These are phyloP conservation scores for Thalassiosira mediterranea DNA, from an alignment of 352 stramenopile genomes.

Conservation along the genomic window DNA sequence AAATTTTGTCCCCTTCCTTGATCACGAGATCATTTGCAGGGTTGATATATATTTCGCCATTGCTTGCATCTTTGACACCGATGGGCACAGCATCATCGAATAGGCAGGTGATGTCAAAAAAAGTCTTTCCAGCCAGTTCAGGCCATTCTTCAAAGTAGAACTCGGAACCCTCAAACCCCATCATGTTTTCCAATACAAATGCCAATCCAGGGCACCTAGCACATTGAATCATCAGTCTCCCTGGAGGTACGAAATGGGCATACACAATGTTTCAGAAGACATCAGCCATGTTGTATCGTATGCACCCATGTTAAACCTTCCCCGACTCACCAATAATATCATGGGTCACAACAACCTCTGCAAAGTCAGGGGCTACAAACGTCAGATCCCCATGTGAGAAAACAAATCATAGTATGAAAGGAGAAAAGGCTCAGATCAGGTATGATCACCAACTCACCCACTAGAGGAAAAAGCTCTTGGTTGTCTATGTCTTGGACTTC, in stretches of 20 bases:
- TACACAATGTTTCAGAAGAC: no score
- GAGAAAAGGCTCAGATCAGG: no score
- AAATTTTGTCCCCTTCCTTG: conserved; percentile 85
- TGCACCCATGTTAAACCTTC: no score
- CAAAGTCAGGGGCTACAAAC: conserved; percentile 83
- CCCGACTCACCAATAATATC: conserved; percentile 91
- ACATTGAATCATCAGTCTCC: conserved; percentile 88
- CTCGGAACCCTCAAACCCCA: conserved; percentile 89
- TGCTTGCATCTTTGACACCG: conserved; percentile 78
- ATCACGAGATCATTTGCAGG: conserved; percentile 73
- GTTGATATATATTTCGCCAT: conserved; percentile 51
- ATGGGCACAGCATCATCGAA: conserved; percentile 88
- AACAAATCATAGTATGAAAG: no score
- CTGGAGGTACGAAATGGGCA: no score
- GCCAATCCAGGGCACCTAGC: conserved; percentile 86
- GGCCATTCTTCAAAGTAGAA: conserved; percentile 90
- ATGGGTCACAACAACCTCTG: conserved; percentile 88
- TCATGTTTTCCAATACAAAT: conserved; percentile 61
- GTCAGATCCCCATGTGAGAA: no score
- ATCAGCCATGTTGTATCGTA: no score
- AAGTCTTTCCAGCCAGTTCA: conserved; percentile 83
- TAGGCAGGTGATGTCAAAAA: conserved; percentile 80
- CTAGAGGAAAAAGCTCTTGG: conserved; percentile 84
- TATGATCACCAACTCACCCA: no score
- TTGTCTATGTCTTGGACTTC: conserved; percentile 90